Evolutionary conservation across 2,329 filamentous ascomycete genomes (phyloP), one percentile per base, ranked within the genome.

Genomic region (Diaporthe vexans): DNA sequence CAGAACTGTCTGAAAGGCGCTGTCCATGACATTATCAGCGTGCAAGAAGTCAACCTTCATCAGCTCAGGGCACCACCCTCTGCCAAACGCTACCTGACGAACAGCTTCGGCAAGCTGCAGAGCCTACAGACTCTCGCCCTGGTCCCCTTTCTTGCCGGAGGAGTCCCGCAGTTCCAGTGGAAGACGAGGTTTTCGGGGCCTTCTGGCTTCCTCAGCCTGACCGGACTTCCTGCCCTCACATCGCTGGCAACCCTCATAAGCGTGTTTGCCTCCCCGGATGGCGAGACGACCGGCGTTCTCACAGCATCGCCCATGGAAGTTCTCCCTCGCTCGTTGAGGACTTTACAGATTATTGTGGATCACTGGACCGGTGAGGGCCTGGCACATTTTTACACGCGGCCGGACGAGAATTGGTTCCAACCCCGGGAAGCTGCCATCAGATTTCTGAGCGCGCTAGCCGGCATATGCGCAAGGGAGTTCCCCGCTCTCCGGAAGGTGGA

Each of bases 311-410:
- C 59, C 9, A n/a, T 3, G 4, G 10, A 46, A 15, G 40, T 15
- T 29, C 59, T 63, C 4, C 59, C 59, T 48, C 17, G 40, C 4
- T 48, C 59, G 21, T 24, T 63, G 24, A 46, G 0, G 10, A 13
- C 59, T 3, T 4, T 63, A 4, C 17, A 46, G 17, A 46, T 63
- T 24, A 33, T 63, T 6, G 59, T 33, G 3, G 58, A 26, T 6
- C 5, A 0, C 21, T 1, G 19, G n/a, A 29, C 46, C 13, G 8
- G 4, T 1, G 0, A 21, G 3, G 11, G 11, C 37, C 37, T 40
- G 11, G 3, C 0, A 13, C 10, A 3, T 1, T 15, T 4, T 24
- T 0, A 0, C 7, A 5, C 2, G 15, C 6, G 13, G 17, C 21
- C 13, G 21, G 7, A 37, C 5, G 11, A 15, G 7, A 13, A 5